Base-by-base conservation (phyloP, 108 stramenopile genomes). In the Fragilaria radians region DNA sequence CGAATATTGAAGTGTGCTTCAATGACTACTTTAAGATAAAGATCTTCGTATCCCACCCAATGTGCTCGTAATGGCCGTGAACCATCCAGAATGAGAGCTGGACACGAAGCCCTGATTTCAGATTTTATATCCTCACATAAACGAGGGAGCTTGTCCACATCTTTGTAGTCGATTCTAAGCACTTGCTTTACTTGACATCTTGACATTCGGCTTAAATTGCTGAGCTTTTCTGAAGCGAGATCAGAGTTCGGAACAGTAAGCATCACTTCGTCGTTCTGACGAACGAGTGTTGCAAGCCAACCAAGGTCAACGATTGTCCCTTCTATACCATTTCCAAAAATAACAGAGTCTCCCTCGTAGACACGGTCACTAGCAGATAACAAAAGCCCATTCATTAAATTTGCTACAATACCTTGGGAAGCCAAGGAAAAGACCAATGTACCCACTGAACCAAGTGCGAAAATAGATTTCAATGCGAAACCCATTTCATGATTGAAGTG, bases 141-240 rank as follows among this genome's bases (percentile, higher is more conserved):
- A n/a, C 59, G 34, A 31, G 77, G 66, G 7, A 89, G 59, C 46
- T 79, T 72, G 24, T 82, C 73, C 7, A 77, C 34, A 57, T 89
- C 76, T 4, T 63, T 52, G 57, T 84, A 84, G 5, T 59, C 54
- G 61, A 86, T 72, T n/a, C 68, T 59, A 11, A 89, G 57, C 11
- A 32, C 67, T 78, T 83, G 82, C 45, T 69, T 79, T 19, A 89
- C 85, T 53, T 86, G 88, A 36, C 70, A 79, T 24, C 59, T 42
- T 21, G 62, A 70, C 49, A 69, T 53, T 17, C 81, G 61, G 9
- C 65, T 68, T 23, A 74, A 42, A 49, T 89, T 89, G 49, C 59
- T 72, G 1, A 89, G 53, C 0, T 74, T 67, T 32, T 76, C 54
- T 36, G 61, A 57, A 11, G 61, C 65, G 0, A 89, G 66, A 46